Conservation (phyloP, 1,139 yeast genomes). For the Kodamaea plutei region DNA sequence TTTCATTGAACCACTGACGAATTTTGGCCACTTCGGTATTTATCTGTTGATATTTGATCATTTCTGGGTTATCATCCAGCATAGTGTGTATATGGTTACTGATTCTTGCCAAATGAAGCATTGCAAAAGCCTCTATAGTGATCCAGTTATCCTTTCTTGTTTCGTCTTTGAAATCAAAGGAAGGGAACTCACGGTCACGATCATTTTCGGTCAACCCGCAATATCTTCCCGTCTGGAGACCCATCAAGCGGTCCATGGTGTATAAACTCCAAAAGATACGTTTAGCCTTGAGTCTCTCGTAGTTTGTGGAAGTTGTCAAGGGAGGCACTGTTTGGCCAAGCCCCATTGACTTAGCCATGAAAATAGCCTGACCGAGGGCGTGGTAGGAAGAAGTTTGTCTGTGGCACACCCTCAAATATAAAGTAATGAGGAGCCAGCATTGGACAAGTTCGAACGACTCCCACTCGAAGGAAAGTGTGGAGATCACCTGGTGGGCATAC, state of each 20-base stretch:
- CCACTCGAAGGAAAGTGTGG: conserved; percentile 59
- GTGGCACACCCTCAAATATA: conserved; percentile 53
- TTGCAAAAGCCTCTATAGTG: conserved; percentile 46
- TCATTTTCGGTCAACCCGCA: conserved; percentile 41
- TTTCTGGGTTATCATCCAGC: conserved; percentile 23
- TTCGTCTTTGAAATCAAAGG: conserved; percentile 25
- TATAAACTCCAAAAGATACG: conserved; percentile 58
- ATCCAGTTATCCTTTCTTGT: conserved; percentile 49
- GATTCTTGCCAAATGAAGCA: conserved; percentile 41
- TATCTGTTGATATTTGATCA: conserved; percentile 31
- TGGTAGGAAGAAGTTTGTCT: conserved; percentile 54
- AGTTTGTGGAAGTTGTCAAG: conserved; percentile 25
- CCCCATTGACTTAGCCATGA: conserved; percentile 57
- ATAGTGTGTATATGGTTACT: conserved; percentile 34
- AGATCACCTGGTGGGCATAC: conserved; percentile 44
- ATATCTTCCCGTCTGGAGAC: conserved; percentile 52
- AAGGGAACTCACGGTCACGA: conserved; percentile 30
- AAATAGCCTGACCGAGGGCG: conserved; percentile 52
- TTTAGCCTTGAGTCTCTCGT: conserved; percentile 48
- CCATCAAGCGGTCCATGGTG: conserved; percentile 51
- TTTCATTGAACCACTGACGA: conserved; percentile 32
- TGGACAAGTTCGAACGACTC: conserved; percentile 64
- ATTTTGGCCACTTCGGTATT: conserved; percentile 29
- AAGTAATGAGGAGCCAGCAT: conserved; percentile 53
- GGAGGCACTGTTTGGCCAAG: conserved; percentile 30